Conservation (phyloP, 2,329 filamentous ascomycete genomes). For the Penicillium nordicum region DNA sequence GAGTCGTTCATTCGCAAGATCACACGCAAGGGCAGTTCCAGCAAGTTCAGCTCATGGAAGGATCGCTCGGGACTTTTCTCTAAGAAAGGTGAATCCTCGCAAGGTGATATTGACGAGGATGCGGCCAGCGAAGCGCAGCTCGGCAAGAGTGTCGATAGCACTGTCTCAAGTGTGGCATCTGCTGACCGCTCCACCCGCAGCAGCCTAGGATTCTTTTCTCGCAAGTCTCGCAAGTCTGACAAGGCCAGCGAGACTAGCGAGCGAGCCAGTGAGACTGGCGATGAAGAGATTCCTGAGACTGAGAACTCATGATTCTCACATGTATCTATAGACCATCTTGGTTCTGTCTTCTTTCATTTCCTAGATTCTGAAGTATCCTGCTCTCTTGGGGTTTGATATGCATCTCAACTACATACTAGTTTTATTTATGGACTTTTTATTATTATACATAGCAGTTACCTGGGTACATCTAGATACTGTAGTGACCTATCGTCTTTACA, state of each 20-base stretch:
- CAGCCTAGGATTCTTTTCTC: constrained; percentile 47
- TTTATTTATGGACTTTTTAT: background rate
- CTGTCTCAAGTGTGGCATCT: constrained; percentile 40
- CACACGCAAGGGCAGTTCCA: constrained; percentile 49
- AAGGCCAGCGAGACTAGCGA: constrained; percentile 46
- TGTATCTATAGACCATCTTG: constrained; percentile 1
- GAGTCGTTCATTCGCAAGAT: constrained; percentile 53
- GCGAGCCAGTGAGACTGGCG: constrained; percentile 42
- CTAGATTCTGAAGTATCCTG: constrained; percentile 10
- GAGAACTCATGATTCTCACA: constrained; percentile 12
- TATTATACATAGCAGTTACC: background rate
- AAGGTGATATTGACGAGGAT: constrained; percentile 47
- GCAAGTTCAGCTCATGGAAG: constrained; percentile 53
- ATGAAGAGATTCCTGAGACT: constrained; percentile 40
- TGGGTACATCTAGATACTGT: background rate
- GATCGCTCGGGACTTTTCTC: constrained; percentile 48
- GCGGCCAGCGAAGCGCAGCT: constrained; percentile 38
- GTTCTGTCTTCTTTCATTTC: constrained; percentile 11
- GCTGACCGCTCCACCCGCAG: constrained; percentile 43
- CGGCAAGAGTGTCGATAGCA: constrained; percentile 45
- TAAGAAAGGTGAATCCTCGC: constrained; percentile 44
- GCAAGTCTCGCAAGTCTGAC: constrained; percentile 46
- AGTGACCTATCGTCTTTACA: background rate
- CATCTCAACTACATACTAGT: constrained; percentile 7
- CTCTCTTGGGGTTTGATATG: constrained; percentile 10